phyloP scores from a whole-genome alignment of 768 basidiomycete genomes.

The Collybia sp. region DNA sequence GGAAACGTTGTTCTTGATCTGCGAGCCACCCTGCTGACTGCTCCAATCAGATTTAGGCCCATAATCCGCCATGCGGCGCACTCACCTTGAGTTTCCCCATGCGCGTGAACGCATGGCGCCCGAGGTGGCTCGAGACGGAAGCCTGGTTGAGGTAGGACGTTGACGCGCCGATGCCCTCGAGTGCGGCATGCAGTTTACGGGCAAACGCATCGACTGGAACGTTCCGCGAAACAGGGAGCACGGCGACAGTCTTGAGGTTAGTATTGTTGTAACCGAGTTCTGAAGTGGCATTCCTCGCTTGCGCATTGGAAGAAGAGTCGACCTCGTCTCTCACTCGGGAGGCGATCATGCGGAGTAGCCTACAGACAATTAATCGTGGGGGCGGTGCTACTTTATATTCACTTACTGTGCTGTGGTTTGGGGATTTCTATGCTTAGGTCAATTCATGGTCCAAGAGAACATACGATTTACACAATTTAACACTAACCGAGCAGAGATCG shows the following conservation, averaged over 20 bases:
- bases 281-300: slow-evolving; percentile 43
- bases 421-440: slow-evolving; percentile 52
- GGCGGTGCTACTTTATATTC: not conserved
- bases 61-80: slow-evolving; percentile 10
- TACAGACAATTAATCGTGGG: slow-evolving; percentile 17
- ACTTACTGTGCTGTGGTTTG: slow-evolving; percentile 80
- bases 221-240: slow-evolving; percentile 81
- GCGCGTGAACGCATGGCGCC: slow-evolving; percentile 89
- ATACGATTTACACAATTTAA: not conserved
- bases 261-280: slow-evolving; percentile 74
- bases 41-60: not conserved
- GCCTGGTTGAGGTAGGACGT: slow-evolving; percentile 94
- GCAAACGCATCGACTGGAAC: slow-evolving; percentile 91
- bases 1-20: slow-evolving; percentile 90
- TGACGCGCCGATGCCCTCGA: slow-evolving; percentile 91
- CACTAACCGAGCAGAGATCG: slow-evolving; percentile 79
- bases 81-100: slow-evolving; percentile 97
- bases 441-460: not conserved
- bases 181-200: slow-evolving; percentile 78
- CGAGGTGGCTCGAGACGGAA: slow-evolving; percentile 86
- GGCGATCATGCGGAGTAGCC: slow-evolving; percentile 85
- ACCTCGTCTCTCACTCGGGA: slow-evolving; percentile 85
- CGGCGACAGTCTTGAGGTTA: slow-evolving; percentile 92
- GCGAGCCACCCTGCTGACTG: slow-evolving; percentile 78
- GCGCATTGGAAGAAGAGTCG: slow-evolving; percentile 50